A percentile compares a stretch with the other conserved stretches of the same genome.
Conservation (phyloP, 202 grass and related monocot genomes). For the Zizania palustris region DNA sequence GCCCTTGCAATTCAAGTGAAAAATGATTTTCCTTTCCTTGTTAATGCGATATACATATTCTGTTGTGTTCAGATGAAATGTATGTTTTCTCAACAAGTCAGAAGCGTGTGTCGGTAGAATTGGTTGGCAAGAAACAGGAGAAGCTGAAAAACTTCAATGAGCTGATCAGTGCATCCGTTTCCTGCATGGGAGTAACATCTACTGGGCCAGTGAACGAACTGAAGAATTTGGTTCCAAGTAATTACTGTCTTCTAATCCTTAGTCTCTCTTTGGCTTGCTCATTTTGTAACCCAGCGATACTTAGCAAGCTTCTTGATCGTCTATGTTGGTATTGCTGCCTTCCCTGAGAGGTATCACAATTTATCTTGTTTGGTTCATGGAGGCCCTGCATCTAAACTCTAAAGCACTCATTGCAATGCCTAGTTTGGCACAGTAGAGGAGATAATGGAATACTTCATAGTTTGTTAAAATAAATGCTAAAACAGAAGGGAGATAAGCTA, state of each 20-base stretch:
- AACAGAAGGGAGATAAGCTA: background rate
- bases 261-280: slow-evolving; percentile 5
- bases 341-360: background rate
- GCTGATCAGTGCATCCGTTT: slow-evolving; percentile 59
- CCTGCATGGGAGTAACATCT: slow-evolving; percentile 82
- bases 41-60: background rate
- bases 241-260: slow-evolving; percentile 2
- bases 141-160: slow-evolving; percentile 84
- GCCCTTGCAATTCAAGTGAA: background rate
- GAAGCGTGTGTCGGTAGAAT: slow-evolving; percentile 72
- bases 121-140: slow-evolving; percentile 77
- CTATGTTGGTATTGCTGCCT: background rate
- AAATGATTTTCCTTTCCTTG: background rate
- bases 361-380: background rate
- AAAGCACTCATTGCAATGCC: too few species aligned
- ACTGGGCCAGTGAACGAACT: slow-evolving; percentile 54
- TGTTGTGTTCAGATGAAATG: slow-evolving; percentile 75
- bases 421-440: background rate
- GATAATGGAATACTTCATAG: background rate
- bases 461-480: background rate
- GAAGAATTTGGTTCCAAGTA: slow-evolving; percentile 71
- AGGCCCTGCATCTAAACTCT: background rate
- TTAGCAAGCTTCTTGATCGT: background rate
- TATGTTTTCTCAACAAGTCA: slow-evolving; percentile 88
- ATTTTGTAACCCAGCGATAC: background rate